A percentile compares a stretch with the other conserved stretches of the same genome.
These are phyloP conservation scores for Nothophoma quercina DNA, from an alignment of 2,329 filamentous ascomycete genomes.

Conservation along the genomic window DNA sequence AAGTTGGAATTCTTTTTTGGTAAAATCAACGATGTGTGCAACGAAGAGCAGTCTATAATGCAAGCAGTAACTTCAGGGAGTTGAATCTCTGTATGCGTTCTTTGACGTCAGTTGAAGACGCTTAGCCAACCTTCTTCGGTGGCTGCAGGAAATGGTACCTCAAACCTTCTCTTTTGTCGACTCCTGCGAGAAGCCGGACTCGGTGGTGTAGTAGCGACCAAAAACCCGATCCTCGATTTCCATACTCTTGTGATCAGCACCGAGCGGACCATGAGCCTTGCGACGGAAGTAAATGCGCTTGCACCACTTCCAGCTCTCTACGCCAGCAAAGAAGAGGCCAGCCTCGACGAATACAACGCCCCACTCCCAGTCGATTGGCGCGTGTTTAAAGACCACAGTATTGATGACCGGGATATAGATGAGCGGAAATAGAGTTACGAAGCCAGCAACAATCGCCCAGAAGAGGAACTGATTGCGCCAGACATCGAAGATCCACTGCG, in stretches of 20 bases:
- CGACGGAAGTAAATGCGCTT: conserved; percentile 61
- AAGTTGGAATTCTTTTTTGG: not conserved
- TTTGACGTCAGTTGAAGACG: not conserved
- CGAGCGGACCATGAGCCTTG: conserved; percentile 8
- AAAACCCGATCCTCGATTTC: conserved; percentile 16
- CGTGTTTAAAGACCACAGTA: conserved; percentile 70
- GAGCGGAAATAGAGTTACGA: conserved; percentile 56
- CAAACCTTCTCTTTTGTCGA: conserved; percentile 9
- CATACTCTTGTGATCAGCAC: conserved; percentile 2
- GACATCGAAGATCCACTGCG: conserved; percentile 69
- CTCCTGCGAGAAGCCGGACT: not conserved
- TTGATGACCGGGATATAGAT: conserved; percentile 74
- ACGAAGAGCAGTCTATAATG: not conserved
- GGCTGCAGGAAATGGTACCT: no score
- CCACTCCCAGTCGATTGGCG: conserved; percentile 74
- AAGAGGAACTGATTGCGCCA: conserved; percentile 74
- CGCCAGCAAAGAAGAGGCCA: conserved; percentile 68
- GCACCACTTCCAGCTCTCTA: conserved; percentile 72
- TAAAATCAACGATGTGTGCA: not conserved
- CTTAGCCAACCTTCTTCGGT: no score
- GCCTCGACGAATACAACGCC: conserved; percentile 69
- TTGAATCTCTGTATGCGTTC: conserved; percentile 7
- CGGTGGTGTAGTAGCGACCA: conserved; percentile 12
- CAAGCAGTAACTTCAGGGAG: not conserved
- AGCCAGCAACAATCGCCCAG: conserved; percentile 54